These are phyloP conservation scores for Calonectria hongkongensis DNA, from an alignment of 2,329 filamentous ascomycete genomes.

Conservation along the genomic window DNA sequence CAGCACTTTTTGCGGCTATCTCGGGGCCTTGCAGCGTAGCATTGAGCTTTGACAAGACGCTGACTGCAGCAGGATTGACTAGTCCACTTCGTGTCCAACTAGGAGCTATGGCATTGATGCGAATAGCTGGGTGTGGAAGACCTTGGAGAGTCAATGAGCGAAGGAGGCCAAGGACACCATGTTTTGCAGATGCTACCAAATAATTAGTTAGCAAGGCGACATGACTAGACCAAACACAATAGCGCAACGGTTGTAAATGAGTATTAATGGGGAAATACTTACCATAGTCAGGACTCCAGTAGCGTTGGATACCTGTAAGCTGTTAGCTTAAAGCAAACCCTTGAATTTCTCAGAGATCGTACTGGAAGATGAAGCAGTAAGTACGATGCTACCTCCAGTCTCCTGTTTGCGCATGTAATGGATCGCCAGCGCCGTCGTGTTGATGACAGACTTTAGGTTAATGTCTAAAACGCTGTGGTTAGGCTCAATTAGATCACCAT, in stretches of 20 bases:
- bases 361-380: slow-evolving; percentile 14
- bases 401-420: slow-evolving; percentile 14
- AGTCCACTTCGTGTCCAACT: slow-evolving; percentile 3
- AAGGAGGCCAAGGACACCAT: slow-evolving; percentile 8
- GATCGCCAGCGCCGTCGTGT: not conserved
- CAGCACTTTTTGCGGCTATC: slow-evolving; percentile 4
- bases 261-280: not conserved
- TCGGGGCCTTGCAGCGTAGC: slow-evolving; percentile 1
- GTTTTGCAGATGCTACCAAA: not conserved
- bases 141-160: not conserved
- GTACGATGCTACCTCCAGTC: not conserved
- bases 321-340: not conserved
- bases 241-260: not conserved
- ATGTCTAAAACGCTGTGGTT: slow-evolving; percentile 8
- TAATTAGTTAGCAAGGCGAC: not conserved
- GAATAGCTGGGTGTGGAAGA: not conserved
- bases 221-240: not conserved
- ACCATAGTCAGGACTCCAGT: slow-evolving; percentile 19
- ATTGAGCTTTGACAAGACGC: not conserved
- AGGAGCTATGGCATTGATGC: slow-evolving; percentile 13
- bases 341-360: not conserved
- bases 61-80: not conserved
- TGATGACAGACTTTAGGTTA: not conserved
- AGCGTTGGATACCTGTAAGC: not conserved
- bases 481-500: slow-evolving; percentile 1